Conservation (phyloP, 2,329 filamentous ascomycete genomes). For the Nemania bipapillata region DNA sequence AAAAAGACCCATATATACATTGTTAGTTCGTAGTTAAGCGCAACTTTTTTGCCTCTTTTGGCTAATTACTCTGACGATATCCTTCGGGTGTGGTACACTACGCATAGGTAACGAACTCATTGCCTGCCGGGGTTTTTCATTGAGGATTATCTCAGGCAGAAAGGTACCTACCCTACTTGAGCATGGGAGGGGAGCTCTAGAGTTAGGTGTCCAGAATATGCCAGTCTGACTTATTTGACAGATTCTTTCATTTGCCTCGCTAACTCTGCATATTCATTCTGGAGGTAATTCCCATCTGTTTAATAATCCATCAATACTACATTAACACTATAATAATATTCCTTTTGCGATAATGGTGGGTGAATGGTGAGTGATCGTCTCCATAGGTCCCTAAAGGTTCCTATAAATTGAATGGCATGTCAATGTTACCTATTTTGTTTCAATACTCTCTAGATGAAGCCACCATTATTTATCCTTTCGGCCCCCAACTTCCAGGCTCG, state of each 20-base stretch:
- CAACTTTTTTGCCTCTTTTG: slow-evolving; percentile 19
- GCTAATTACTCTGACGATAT: not conserved
- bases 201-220: not conserved
- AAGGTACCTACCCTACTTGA: too few relatives aligned
- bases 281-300: too few relatives aligned
- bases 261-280: not conserved
- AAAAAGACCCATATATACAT: slow-evolving; percentile 2
- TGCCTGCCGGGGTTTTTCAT: slow-evolving; percentile 16
- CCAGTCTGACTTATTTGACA: too few relatives aligned
- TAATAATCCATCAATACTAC: too few relatives aligned
- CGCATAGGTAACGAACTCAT: not conserved
- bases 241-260: too few relatives aligned
- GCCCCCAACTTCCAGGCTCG: slow-evolving; percentile 33
- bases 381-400: not conserved
- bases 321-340: not conserved
- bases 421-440: slow-evolving; percentile 10
- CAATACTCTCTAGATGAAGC: slow-evolving; percentile 6
- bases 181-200: not conserved
- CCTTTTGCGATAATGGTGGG: not conserved
- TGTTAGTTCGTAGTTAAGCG: slow-evolving; percentile 1
- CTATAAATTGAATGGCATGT: slow-evolving; percentile 24
- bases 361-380: not conserved
- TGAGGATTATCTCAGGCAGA: not conserved
- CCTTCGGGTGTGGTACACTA: not conserved
- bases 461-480: not conserved